Conservation (phyloP, 2,329 filamentous ascomycete species). For the Drechslerella dactyloides region DNA sequence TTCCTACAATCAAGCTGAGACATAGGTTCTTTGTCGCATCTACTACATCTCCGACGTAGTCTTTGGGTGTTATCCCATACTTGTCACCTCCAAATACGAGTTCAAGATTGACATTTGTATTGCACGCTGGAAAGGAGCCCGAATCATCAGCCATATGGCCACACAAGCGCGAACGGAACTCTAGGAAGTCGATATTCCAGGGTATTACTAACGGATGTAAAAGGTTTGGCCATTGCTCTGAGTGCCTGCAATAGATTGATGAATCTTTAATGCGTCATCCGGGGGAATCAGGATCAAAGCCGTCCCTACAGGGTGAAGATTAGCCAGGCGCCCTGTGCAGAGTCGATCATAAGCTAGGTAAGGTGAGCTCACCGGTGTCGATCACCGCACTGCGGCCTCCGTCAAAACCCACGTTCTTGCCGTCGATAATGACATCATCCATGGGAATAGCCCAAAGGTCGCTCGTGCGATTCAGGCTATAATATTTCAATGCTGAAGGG, state of each 20-base stretch:
- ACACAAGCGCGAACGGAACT: not conserved
- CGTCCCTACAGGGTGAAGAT: constrained; percentile 15
- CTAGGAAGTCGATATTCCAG: not conserved
- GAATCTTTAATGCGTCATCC: constrained; percentile 70
- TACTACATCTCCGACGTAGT: constrained; percentile 67
- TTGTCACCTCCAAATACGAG: constrained; percentile 72
- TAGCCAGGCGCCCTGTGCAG: not conserved
- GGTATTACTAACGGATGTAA: constrained; percentile 54
- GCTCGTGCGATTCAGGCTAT: constrained; percentile 61
- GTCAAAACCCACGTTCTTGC: constrained; percentile 64
- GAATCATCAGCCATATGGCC: too few relatives aligned
- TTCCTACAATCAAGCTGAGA: constrained; percentile 53
- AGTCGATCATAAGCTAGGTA: not conserved
- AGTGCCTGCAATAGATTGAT: constrained; percentile 71
- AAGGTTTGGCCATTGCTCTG: constrained; percentile 68
- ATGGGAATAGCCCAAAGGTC: constrained; percentile 76
- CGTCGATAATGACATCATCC: constrained; percentile 70
- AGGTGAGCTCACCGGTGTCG: constrained; percentile 83
- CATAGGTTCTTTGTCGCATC: constrained; percentile 58
- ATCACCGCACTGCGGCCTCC: constrained; percentile 63
- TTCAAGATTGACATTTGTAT: constrained; percentile 67
- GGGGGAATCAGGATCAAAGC: constrained; percentile 70
- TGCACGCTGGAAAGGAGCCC: constrained; percentile 69
- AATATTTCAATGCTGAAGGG: constrained; percentile 72
- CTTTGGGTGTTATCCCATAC: constrained; percentile 71